Evolutionary conservation across 1,284 basidiomycete species (phyloP), one percentile per base, ranked within the genome.

Genomic region (Austroboletus niveus): DNA sequence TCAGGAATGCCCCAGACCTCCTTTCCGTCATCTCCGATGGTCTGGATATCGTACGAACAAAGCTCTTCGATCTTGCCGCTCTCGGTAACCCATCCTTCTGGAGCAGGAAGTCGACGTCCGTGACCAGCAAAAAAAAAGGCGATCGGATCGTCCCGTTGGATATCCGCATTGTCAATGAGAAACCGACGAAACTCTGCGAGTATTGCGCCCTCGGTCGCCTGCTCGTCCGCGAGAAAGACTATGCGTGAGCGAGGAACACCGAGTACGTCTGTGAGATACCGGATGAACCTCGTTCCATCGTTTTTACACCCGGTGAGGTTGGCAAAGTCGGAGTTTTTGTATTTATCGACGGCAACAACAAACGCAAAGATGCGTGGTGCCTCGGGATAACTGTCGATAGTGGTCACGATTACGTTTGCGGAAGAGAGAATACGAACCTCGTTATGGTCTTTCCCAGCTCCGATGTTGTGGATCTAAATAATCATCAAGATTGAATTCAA

Each of bases 51-150:
- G 50, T 81, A 77, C 2, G 84, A 69, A 58, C 82, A 82, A 11
- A 86, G 63, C 36, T 79, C 72, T 54, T 85, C 75, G 5, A 82
- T 78, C 40, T 70, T 70, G 20, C 69, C 66, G 27, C 58, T 51
- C n/a, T 63, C 67, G 34, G 70, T 66, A 52, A 74, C 76, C 82
- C 82, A 85, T 34, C 74, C 78, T 11, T 65, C 59, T 17, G 82
- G 83, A 15, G 82, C 76, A 8, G 65, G 60, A 8, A 77, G 57
- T 39, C 63, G 72, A 55, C 76, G 77, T 4, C 84, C 84, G 60
- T 85, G 83, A 7, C 84, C 83, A 9, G 84, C 80, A 59, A 82
- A 87, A 58, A 80, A 86, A 52, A 86, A 70, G 43, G 86, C 51
- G 27, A 86, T 79, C n/a, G 81, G 75, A 50, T 86, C 83, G 14